Base-by-base conservation (phyloP, 176 grass and related monocot genomes). In the Oryza officinalis region DNA sequence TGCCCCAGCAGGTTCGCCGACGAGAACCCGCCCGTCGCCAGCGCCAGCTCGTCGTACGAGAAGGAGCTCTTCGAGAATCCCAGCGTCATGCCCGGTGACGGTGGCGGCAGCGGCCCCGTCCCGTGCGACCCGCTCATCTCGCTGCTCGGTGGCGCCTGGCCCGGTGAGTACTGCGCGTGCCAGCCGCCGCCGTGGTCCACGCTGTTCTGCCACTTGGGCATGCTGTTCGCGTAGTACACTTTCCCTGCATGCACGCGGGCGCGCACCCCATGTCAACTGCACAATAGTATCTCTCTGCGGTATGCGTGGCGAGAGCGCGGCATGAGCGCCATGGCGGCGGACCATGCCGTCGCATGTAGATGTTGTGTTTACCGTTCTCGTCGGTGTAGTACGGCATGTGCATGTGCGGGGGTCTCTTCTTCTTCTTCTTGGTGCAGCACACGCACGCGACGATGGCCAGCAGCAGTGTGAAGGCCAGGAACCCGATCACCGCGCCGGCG, bases 61-160 rank as follows among this genome's bases (percentile, higher is more conserved):
- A 99, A 99, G 0, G 87, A 70, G 77, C 91, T 99, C 89, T 99
- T 93, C 45, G 75, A 87, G 65, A 94, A 96, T 2, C 87, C 90
- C 50, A 93, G 78, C 9, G 90, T 31, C 46, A 93, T 59, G 22
- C 59, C 77, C 12, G 93, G 91, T 2, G 91, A 94, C 67, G 85
- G 85, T 40, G 90, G 88, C 1, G 76, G 69, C 27, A 90, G 47
- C 5, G 84, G 22, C 20, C 74, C 33, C 66, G 81, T 5, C 88
- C 83, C 18, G 76, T 88, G 83, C 8, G 77, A 63, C 0, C 75
- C 92, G 87, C 91, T 95, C 86, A 83, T 74, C 65, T 95, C 93
- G 26, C 89, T 82, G 77, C 85, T 98, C 52, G 66, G 11, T 35
- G 69, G 63, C 8, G 27, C 74, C 61, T 49, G 60, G 0, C 81